A percentile compares a stretch with the other conserved stretches of the same genome.
Evolutionary conservation across 2,329 filamentous ascomycete species (phyloP).

Genomic region (Penicillium carneum): DNA sequence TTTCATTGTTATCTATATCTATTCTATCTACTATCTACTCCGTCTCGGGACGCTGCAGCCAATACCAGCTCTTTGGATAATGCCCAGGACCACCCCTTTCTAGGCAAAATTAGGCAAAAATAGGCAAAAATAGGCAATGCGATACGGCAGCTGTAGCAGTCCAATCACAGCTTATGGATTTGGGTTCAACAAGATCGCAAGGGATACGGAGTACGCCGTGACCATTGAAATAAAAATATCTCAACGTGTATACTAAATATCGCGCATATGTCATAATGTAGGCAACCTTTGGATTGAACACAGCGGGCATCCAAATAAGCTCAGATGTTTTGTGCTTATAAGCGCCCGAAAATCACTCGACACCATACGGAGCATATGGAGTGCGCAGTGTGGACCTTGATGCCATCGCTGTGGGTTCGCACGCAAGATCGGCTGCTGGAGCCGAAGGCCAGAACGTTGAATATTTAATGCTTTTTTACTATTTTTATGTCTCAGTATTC

Average conservation of each 20-base stretch:
- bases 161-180: neutral
- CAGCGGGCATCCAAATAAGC: conserved; percentile 10
- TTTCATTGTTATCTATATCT: conserved; percentile 13
- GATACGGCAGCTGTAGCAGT: neutral
- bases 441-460: neutral
- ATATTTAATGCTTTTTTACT: neutral
- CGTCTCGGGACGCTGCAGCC: neutral
- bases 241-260: neutral
- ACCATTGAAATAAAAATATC: neutral
- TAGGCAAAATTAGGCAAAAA: neutral
- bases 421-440: conserved; percentile 18
- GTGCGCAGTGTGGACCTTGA: conserved; percentile 13
- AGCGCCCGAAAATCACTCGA: neutral
- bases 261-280: neutral
- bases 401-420: conserved; percentile 22
- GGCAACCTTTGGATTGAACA: neutral
- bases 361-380: neutral
- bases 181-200: neutral
- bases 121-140: neutral
- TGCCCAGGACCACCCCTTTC: neutral
- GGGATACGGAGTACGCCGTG: neutral
- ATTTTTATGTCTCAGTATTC: neutral
- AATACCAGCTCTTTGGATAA: conserved; percentile 6
- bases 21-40: neutral
- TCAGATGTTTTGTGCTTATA: conserved; percentile 10